phyloP scores from a whole-genome alignment of 1,284 basidiomycete genomes.

The Irpex rosettiformis region DNA sequence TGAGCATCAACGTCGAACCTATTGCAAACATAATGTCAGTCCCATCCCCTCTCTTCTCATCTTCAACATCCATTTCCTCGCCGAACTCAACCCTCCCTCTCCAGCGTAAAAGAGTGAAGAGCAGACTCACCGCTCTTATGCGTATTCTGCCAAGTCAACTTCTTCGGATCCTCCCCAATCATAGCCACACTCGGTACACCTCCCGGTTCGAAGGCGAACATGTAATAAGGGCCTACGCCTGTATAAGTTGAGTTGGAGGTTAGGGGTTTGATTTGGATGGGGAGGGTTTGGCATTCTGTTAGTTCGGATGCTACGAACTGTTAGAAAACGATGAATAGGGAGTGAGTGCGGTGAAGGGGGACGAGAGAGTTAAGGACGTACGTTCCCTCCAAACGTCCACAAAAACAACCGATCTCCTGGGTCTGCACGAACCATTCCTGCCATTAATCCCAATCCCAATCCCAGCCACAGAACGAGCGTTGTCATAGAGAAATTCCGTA shows the following conservation, averaged over 20 bases:
- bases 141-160: constrained; percentile 41
- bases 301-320: constrained; percentile 16
- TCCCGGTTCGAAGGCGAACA: constrained; percentile 41
- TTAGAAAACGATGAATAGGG: not conserved
- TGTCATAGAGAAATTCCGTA: no score
- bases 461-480: not conserved
- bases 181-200: constrained; percentile 38
- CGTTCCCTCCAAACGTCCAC: constrained; percentile 24
- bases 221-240: constrained; percentile 32
- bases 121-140: constrained; percentile 39
- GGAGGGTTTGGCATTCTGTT: constrained; percentile 20
- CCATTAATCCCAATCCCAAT: not conserved
- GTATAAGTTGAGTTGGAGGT: constrained; percentile 14
- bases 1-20: not conserved
- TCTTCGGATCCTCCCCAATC: constrained; percentile 36
- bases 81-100: no score
- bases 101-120: no score
- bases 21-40: not conserved
- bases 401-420: constrained; percentile 19
- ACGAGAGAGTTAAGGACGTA: constrained; percentile 7
- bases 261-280: constrained; percentile 17
- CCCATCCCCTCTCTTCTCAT: no score
- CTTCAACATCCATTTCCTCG: no score
- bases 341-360: not conserved
- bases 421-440: constrained; percentile 6